Evolutionary conservation across 306 rosid genomes (phyloP).

Genomic region (Dryas drummondii): DNA sequence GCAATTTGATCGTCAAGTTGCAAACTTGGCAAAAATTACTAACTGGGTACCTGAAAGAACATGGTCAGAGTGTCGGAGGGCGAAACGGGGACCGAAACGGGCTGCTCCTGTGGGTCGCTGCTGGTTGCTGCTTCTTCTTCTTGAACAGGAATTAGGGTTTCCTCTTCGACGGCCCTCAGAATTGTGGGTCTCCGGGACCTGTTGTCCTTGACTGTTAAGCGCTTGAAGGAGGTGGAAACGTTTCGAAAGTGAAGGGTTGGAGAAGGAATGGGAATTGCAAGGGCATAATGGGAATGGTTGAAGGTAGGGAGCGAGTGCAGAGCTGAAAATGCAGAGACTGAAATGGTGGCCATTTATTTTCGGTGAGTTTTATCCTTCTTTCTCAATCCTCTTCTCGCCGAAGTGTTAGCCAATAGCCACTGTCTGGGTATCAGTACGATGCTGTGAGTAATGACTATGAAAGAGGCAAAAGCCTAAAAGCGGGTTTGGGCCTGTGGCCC

Average conservation of each 20-base stretch:
- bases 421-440: neutral
- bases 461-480: neutral
- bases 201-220: slow-evolving; percentile 16
- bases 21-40: neutral
- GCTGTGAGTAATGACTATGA: too few species aligned
- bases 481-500: neutral
- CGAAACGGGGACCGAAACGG: slow-evolving; percentile 77
- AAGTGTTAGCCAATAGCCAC: neutral
- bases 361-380: slow-evolving; percentile 7
- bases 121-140: slow-evolving; percentile 15
- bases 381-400: neutral
- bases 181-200: slow-evolving; percentile 27
- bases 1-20: neutral
- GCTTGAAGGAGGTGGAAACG: slow-evolving; percentile 24
- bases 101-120: slow-evolving; percentile 25
- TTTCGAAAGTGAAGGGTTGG: slow-evolving; percentile 31
- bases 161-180: slow-evolving; percentile 48
- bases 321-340: slow-evolving; percentile 38
- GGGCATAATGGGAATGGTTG: neutral
- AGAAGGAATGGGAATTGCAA: slow-evolving; percentile 8
- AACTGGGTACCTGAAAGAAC: slow-evolving; percentile 69
- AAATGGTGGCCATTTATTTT: slow-evolving; percentile 48
- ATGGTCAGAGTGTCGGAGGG: slow-evolving; percentile 78
- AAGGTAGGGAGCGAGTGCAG: slow-evolving; percentile 28
- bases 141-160: slow-evolving; percentile 40